Evolutionary conservation across 352 stramenopile genomes (phyloP).

Genomic region (Globisporangium nunn): DNA sequence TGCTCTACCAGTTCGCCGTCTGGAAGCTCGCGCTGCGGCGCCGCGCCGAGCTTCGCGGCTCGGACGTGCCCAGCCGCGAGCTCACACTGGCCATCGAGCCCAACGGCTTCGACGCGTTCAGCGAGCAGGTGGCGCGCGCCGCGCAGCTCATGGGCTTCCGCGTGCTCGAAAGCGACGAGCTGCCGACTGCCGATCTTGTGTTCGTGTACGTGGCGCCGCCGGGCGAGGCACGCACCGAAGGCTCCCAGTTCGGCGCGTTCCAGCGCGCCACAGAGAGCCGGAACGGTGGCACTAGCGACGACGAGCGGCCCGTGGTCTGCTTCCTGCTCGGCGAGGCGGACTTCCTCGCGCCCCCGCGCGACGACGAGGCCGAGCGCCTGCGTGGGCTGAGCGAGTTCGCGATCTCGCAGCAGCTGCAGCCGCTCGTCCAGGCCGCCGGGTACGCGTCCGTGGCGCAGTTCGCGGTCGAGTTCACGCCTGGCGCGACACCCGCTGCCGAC

Average conservation of each 20-base stretch:
- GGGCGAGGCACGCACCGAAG: conserved; percentile 26
- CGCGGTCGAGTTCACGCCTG: conserved; percentile 58
- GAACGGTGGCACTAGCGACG: neutral
- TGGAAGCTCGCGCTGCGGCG: conserved; percentile 19
- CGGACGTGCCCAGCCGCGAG: neutral
- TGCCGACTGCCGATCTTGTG: conserved; percentile 28
- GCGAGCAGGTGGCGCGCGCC: conserved; percentile 21
- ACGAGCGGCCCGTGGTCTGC: conserved; percentile 53
- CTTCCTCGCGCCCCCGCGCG: conserved; percentile 43
- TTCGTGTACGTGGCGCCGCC: conserved; percentile 61
- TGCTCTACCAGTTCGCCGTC: conserved; percentile 63
- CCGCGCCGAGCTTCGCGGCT: no score
- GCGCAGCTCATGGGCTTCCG: conserved; percentile 50
- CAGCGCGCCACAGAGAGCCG: conserved; percentile 22
- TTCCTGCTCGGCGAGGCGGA: conserved; percentile 59
- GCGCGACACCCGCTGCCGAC: conserved; percentile 21
- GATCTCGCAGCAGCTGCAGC: conserved; percentile 64
- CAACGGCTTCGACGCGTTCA: conserved; percentile 56
- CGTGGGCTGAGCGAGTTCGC: conserved; percentile 73
- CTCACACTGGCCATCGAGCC: conserved; percentile 31
- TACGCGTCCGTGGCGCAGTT: conserved; percentile 61
- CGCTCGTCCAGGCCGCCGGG: conserved; percentile 27
- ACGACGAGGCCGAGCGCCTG: conserved; percentile 43
- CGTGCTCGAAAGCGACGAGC: conserved; percentile 12
- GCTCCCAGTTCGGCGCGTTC: conserved; percentile 37